A percentile compares a stretch with the other conserved stretches of the same genome.
Evolutionary conservation across 108 stramenopile species (phyloP).

Genomic region (Pseudonitzschia delicatissima): DNA sequence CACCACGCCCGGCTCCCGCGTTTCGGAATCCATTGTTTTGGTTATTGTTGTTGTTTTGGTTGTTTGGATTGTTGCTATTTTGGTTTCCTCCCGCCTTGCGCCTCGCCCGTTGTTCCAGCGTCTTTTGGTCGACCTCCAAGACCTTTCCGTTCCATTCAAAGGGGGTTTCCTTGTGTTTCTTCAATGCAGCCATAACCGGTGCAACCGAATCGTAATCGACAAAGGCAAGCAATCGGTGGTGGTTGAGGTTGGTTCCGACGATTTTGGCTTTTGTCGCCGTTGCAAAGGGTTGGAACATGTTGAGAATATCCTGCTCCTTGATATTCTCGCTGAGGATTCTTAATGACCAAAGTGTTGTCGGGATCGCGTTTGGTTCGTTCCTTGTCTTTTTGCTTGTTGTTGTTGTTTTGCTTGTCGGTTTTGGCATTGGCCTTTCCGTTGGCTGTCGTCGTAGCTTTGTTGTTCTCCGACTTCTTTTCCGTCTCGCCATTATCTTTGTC

Average conservation of each 20-base stretch:
- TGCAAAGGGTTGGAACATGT: conserved; percentile 76
- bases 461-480: not conserved
- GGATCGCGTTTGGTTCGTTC: conserved; percentile 51
- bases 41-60: not conserved
- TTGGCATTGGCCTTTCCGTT: conserved; percentile 22
- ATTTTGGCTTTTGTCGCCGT: conserved; percentile 53
- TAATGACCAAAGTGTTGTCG: conserved; percentile 80
- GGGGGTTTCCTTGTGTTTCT: conserved; percentile 31
- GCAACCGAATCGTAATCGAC: conserved; percentile 75
- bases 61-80: conserved; percentile 12
- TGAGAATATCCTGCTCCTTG: conserved; percentile 69
- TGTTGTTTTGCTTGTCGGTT: not conserved
- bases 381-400: not conserved
- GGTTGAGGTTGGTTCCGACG: conserved; percentile 65
- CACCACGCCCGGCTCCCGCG: conserved; percentile 25
- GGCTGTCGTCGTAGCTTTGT: conserved; percentile 4
- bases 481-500: conserved; percentile 9
- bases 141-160: conserved; percentile 42
- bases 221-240: conserved; percentile 72
- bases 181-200: conserved; percentile 66
- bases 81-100: conserved; percentile 26
- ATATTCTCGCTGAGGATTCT: conserved; percentile 68
- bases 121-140: conserved; percentile 56
- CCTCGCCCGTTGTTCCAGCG: conserved; percentile 37
- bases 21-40: conserved; percentile 17